Percentiles rank a stretch among this genome's conserved stretches.
These are phyloP conservation scores for Eucalyptus tenuipes DNA, from an alignment of 345 rosid species.

Conservation along the genomic window DNA sequence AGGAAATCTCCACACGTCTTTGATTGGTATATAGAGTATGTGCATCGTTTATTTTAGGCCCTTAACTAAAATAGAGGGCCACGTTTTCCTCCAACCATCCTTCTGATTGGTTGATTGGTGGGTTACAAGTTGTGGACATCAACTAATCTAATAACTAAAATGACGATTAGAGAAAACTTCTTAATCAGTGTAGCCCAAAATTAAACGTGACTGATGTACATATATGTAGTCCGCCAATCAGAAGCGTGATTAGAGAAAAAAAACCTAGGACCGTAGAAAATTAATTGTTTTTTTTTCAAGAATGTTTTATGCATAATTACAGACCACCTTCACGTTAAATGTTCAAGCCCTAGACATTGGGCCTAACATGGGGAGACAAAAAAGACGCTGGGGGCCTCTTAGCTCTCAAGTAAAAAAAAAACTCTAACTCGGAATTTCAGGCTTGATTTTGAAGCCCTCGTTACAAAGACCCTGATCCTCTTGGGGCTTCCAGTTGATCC, in stretches of 20 bases:
- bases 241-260: not conserved
- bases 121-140: not conserved
- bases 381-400: not conserved
- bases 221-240: not conserved
- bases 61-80: not conserved
- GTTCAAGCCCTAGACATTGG: not conserved
- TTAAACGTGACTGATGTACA: not conserved
- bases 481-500: not conserved
- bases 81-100: not conserved
- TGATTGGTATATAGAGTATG: not conserved
- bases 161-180: not conserved
- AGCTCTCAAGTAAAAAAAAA: not conserved
- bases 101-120: not conserved
- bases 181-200: not conserved
- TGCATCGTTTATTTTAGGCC: not conserved
- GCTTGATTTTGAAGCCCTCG: not conserved
- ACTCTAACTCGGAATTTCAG: not conserved
- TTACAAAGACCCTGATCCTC: not conserved
- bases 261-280: not conserved
- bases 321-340: not conserved
- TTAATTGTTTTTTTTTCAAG: not conserved
- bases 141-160: not conserved
- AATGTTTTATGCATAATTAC: not conserved
- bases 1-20: not conserved
- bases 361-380: not conserved